Conservation (phyloP, 176 grass and related monocot genomes). For the Oryza australiensis region DNA sequence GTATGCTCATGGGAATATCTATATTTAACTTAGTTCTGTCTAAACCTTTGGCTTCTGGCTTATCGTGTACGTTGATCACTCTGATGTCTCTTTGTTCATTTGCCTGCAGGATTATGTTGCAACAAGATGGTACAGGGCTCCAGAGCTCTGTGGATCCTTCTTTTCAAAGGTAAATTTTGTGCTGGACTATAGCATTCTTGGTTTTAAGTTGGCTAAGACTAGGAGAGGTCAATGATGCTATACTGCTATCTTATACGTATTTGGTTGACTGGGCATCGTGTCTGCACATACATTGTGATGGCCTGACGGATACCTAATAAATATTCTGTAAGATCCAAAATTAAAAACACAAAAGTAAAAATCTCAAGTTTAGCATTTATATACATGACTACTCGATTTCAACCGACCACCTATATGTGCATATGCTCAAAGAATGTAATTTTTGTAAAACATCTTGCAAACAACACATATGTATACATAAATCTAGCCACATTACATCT, state of each 20-base stretch:
- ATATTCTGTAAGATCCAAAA: neutral
- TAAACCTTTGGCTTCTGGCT: slow-evolving; percentile 9
- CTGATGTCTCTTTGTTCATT: slow-evolving; percentile 33
- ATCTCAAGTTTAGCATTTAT: neutral
- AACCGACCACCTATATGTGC: too few species aligned
- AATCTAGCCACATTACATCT: neutral
- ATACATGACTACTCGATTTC: neutral
- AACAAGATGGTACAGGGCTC: slow-evolving; percentile 99
- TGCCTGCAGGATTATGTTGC: slow-evolving; percentile 94
- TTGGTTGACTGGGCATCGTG: neutral
- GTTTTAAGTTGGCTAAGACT: slow-evolving; percentile 25
- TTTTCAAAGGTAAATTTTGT: slow-evolving; percentile 75
- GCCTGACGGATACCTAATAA: neutral
- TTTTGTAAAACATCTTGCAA: neutral
- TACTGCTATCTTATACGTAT: slow-evolving; percentile 11
- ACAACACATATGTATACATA: neutral
- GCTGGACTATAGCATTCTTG: slow-evolving; percentile 5
- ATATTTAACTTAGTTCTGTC: slow-evolving; percentile 9
- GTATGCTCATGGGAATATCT: slow-evolving; percentile 44
- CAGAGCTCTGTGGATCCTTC: slow-evolving; percentile 96
- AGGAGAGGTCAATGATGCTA: neutral
- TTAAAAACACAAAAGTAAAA: neutral
- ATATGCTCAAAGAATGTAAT: neutral
- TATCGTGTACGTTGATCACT: neutral
- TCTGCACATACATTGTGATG: neutral